phyloP scores from a whole-genome alignment of 768 basidiomycete genomes.

The Scleroderma citrinum region DNA sequence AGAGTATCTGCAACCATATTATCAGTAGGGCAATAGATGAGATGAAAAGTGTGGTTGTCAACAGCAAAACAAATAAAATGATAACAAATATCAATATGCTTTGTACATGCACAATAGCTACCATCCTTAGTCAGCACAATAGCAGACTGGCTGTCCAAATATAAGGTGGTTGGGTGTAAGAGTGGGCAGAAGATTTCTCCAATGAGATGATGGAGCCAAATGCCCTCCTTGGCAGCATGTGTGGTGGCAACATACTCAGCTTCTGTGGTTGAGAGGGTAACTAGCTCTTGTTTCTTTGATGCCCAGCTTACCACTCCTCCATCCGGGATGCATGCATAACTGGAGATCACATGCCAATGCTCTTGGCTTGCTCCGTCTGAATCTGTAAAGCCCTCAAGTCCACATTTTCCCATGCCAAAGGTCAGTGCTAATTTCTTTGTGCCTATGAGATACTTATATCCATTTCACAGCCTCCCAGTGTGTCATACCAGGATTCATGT shows the following conservation, averaged over 20 bases:
- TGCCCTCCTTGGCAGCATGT: conserved; percentile 19
- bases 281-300: conserved; percentile 30
- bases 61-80: too few species aligned
- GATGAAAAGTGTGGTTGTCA: background rate
- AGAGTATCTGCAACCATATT: conserved; percentile 37
- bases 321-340: conserved; percentile 14
- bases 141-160: conserved; percentile 3
- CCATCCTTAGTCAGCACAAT: too few species aligned
- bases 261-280: conserved; percentile 33
- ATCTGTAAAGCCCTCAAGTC: background rate
- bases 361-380: conserved; percentile 1
- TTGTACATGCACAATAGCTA: too few species aligned
- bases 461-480: background rate
- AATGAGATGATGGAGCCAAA: conserved; percentile 39
- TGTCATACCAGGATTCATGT: background rate
- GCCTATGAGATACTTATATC: conserved; percentile 1
- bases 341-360: conserved; percentile 7
- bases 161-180: too few species aligned
- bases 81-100: too few species aligned
- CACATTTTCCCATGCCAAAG: background rate
- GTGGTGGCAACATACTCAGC: conserved; percentile 22
- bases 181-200: too few species aligned
- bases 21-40: conserved; percentile 23
- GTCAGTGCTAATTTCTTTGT: conserved; percentile 12
- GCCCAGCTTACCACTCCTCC: conserved; percentile 24